Evolutionary conservation across 306 rosid species (phyloP), one percentile per base, ranked within the genome.

Genomic region (Sechiopsis laciniata): DNA sequence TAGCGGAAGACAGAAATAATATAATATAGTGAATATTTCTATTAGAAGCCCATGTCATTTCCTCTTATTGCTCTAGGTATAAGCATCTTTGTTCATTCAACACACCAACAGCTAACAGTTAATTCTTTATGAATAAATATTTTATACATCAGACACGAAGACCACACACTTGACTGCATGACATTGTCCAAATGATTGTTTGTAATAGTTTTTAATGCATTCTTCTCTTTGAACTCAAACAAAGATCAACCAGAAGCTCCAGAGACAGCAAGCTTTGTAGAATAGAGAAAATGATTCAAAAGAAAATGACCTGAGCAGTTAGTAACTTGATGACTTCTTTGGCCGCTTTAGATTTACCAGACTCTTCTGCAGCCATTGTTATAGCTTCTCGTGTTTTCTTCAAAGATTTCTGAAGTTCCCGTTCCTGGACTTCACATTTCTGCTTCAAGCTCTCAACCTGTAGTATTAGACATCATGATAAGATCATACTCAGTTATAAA

Each of bases 271-370:
- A 65, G 52, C 78, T 75, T 70, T 57, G 53, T 79, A 22, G 35
- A 52, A 66, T 59, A 67, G 73, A 59, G 63, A 17, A n/a, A 74
- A 42, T 65, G 59, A 73, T 52, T 35, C 50, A 79, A 62, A 65
- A 79, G 81, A 73, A 78, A 74, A 48, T 66, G 26, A 95, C 99
- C 99, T 95, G 95, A 60, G 96, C 87, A 0, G 99, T 83, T 45
- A 95, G 95, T 53, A 94, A 84, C 85, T 88, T 95, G 73, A 95
- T 95, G 75, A 89, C 99, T 84, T 95, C 97, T 85, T 95, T 95
- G 32, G 96, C 97, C 54, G 95, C 91, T 81, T 80, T 84, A 79
- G 86, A 88, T 84, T 87, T 95, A 40, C 85, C 80, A 83, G 96
- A 83, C 78, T 95, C 99, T 76, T 95, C 99, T 3, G 95, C 84